Conservation (phyloP, 306 rosid species). For the Cucurbita maxima region DNA sequence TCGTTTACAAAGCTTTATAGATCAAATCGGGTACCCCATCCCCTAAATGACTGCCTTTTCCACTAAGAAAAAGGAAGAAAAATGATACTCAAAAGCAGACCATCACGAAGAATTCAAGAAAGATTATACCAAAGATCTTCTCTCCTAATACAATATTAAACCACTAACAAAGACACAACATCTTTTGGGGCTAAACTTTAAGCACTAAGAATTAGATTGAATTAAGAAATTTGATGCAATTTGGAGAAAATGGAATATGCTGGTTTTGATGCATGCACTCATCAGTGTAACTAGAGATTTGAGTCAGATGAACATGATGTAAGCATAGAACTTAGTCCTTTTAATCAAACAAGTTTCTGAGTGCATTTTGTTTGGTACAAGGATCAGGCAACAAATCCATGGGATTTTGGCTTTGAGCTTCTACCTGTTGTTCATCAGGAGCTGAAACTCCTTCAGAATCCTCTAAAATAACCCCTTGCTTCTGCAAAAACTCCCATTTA, state of each 20-base stretch:
- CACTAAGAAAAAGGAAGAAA: not conserved
- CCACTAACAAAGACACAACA: not conserved
- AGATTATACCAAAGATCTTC: not conserved
- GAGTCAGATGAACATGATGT: not conserved
- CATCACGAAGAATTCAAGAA: not conserved
- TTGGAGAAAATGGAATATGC: too few species aligned
- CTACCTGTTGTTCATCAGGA: slow-evolving; percentile 17
- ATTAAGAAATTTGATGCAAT: not conserved
- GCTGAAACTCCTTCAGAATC: slow-evolving; percentile 19
- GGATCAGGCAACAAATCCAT: slow-evolving; percentile 34
- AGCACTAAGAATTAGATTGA: not conserved
- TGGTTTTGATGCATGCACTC: slow-evolving; percentile 55
- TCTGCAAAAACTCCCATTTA: slow-evolving; percentile 62
- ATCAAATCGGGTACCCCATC: not conserved
- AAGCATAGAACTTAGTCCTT: not conserved
- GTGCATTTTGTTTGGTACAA: slow-evolving; percentile 70
- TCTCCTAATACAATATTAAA: not conserved
- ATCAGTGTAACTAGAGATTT: not conserved
- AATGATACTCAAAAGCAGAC: not conserved
- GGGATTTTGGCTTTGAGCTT: slow-evolving; percentile 25
- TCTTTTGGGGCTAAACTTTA: not conserved
- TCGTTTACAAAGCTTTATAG: not conserved
- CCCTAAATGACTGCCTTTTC: not conserved
- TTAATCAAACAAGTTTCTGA: slow-evolving; percentile 64
- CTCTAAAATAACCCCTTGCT: slow-evolving; percentile 46